A percentile compares a stretch with the other conserved stretches of the same genome.
phyloP scores from a whole-genome alignment of 164 flowering plant species.

The Houttuynia cordata region DNA sequence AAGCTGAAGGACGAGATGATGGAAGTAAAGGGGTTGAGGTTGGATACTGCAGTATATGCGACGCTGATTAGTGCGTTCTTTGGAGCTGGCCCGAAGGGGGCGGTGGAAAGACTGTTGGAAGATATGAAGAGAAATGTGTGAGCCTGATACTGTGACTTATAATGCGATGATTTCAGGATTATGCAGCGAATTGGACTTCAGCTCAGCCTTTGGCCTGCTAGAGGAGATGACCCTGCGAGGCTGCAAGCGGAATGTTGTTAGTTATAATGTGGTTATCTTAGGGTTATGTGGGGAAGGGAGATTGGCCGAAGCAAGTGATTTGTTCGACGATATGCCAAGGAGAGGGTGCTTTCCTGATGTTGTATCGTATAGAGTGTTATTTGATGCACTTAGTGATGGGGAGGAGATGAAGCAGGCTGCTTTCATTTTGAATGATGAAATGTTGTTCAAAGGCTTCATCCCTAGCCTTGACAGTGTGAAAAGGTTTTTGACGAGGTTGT shows the following conservation, averaged over 20 bases:
- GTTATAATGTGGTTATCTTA: conserved; percentile 41
- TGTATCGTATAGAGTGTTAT: conserved; percentile 44
- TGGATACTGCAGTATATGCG: conserved; percentile 43
- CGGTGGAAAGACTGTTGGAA: conserved; percentile 31
- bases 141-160: conserved; percentile 41
- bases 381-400: conserved; percentile 42
- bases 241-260: conserved; percentile 50
- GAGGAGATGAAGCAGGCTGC: conserved; percentile 44
- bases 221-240: conserved; percentile 34
- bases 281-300: conserved; percentile 44
- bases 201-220: conserved; percentile 30
- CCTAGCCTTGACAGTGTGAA: conserved; percentile 26
- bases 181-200: conserved; percentile 45
- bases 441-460: conserved; percentile 48
- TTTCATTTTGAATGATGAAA: conserved; percentile 60
- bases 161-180: conserved; percentile 52
- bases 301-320: conserved; percentile 44
- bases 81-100: conserved; percentile 37
- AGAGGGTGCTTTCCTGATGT: conserved; percentile 61
- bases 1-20: conserved; percentile 56
- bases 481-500: conserved; percentile 31
- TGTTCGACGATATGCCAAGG: conserved; percentile 69
- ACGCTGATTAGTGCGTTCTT: conserved; percentile 47
- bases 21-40: conserved; percentile 10
- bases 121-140: conserved; percentile 45